Conservation (phyloP, 495 filamentous ascomycete species). For the Penicillium lagena region DNA sequence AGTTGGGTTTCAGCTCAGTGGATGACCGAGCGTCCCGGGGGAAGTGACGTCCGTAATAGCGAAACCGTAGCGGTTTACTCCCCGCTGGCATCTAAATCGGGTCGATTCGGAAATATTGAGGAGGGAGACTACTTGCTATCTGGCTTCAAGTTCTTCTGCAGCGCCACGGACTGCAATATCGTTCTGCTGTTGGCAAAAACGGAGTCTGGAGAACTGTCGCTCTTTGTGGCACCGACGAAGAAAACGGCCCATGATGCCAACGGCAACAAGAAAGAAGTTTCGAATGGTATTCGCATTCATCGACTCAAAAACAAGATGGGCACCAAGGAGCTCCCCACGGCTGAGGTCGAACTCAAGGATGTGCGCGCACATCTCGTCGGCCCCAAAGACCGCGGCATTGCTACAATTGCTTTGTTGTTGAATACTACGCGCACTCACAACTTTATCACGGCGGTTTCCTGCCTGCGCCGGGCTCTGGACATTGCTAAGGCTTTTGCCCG, state of each 20-base stretch:
- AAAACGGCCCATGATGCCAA: slow-evolving; percentile 19
- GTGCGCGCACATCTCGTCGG: slow-evolving; percentile 61
- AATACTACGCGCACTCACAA: slow-evolving; percentile 62
- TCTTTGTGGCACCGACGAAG: slow-evolving; percentile 60
- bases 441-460: slow-evolving; percentile 46
- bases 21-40: slow-evolving; percentile 73
- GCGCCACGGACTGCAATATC: slow-evolving; percentile 62
- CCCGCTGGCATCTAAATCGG: slow-evolving; percentile 7
- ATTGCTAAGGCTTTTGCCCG: slow-evolving; percentile 51
- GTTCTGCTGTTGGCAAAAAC: slow-evolving; percentile 60
- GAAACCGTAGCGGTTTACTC: slow-evolving; percentile 52
- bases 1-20: slow-evolving; percentile 73
- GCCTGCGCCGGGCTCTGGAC: slow-evolving; percentile 52
- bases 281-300: slow-evolving; percentile 61
- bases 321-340: slow-evolving; percentile 62
- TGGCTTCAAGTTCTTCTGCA: slow-evolving; percentile 73
- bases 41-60: slow-evolving; percentile 61
- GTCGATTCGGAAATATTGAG: slow-evolving; percentile 10
- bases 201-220: slow-evolving; percentile 41
- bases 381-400: slow-evolving; percentile 50
- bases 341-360: slow-evolving; percentile 57
- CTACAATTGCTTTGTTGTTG: slow-evolving; percentile 55
- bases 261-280: slow-evolving; percentile 16
- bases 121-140: slow-evolving; percentile 36
- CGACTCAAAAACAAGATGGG: slow-evolving; percentile 67